Conservation (phyloP, 768 basidiomycete species). For the Tylopilus sp. region DNA sequence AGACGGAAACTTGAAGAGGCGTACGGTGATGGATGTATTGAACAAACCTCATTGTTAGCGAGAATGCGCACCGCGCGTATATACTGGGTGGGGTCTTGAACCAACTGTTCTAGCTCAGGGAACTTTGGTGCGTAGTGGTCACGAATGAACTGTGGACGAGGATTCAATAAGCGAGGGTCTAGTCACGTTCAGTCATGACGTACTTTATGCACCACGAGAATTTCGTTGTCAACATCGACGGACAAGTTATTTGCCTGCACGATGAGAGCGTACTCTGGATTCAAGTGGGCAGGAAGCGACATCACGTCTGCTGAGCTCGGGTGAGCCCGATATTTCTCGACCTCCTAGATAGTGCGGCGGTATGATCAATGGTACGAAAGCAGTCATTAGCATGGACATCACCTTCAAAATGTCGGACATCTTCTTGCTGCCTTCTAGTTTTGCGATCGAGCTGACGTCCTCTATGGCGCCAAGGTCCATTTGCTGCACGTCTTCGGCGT, state of each 20-base stretch:
- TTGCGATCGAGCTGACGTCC: slow-evolving; percentile 86
- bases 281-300: slow-evolving; percentile 77
- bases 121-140: slow-evolving; percentile 96
- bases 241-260: slow-evolving; percentile 97
- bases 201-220: slow-evolving; percentile 94
- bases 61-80: slow-evolving; percentile 87
- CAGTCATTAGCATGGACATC: slow-evolving; percentile 2
- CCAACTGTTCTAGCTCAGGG: slow-evolving; percentile 94
- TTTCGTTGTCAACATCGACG: slow-evolving; percentile 98
- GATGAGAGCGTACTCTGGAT: slow-evolving; percentile 94
- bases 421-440: slow-evolving; percentile 80
- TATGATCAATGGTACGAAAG: neutral
- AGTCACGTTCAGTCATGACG: slow-evolving; percentile 11
- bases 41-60: slow-evolving; percentile 72
- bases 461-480: slow-evolving; percentile 87
- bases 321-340: slow-evolving; percentile 78
- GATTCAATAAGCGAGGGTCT: slow-evolving; percentile 8
- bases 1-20: slow-evolving; percentile 1
- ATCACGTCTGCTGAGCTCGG: slow-evolving; percentile 80
- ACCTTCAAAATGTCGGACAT: slow-evolving; percentile 88
- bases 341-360: slow-evolving; percentile 54
- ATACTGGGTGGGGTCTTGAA: slow-evolving; percentile 88
- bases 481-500: slow-evolving; percentile 88
- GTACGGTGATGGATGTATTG: neutral
- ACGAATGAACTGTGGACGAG: slow-evolving; percentile 74